A percentile compares a stretch with the other conserved stretches of the same genome.
Conservation (phyloP, 148 eudicot genomes). For the Salicornia ramosissima region DNA sequence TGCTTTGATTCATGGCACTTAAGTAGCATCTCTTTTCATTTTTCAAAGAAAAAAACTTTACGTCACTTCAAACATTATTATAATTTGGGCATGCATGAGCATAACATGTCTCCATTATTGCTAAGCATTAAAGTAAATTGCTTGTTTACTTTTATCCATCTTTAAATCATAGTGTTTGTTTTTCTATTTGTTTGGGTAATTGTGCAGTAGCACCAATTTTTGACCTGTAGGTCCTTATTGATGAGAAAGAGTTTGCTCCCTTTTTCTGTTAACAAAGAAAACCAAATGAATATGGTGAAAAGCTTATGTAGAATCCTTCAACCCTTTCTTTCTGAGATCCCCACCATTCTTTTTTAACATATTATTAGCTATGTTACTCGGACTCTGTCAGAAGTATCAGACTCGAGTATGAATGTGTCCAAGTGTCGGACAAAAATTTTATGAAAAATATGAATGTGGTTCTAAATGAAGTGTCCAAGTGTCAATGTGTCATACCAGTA, state of each 20-base stretch:
- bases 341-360: no score
- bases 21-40: slow-evolving; percentile 19
- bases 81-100: slow-evolving; percentile 24
- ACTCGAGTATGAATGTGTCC: no score
- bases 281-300: background rate
- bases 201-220: slow-evolving; percentile 17
- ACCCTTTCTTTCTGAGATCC: background rate
- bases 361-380: no score
- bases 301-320: background rate
- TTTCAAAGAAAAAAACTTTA: slow-evolving; percentile 27
- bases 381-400: no score
- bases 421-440: no score
- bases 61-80: slow-evolving; percentile 37
- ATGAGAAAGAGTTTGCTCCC: background rate
- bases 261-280: background rate
- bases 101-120: slow-evolving; percentile 27
- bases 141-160: slow-evolving; percentile 1
- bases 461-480: no score
- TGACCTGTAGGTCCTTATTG: slow-evolving; percentile 1
- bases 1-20: slow-evolving; percentile 19
- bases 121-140: slow-evolving; percentile 19
- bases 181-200: slow-evolving; percentile 16
- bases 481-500: no score
- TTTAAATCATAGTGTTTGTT: slow-evolving; percentile 12
- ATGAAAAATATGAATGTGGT: no score